Evolutionary conservation across 2,329 filamentous ascomycete species (phyloP).

Genomic region (Fusarium staphyleae): DNA sequence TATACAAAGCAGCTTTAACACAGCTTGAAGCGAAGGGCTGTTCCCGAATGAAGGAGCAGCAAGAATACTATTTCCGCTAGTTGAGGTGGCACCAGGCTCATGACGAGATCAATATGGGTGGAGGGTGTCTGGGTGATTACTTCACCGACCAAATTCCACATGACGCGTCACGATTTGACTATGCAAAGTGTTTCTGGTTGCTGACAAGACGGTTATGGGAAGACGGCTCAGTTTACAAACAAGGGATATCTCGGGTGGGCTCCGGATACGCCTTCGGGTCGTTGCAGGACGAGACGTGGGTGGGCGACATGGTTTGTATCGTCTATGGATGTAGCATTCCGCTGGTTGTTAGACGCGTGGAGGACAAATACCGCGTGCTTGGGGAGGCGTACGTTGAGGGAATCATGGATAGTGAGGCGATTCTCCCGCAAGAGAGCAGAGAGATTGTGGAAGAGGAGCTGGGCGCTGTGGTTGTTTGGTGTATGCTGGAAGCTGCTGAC

Average conservation of each 20-base stretch:
- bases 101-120: slow-evolving; percentile 6
- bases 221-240: slow-evolving; percentile 16
- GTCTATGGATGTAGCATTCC: slow-evolving; percentile 21
- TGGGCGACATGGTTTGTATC: slow-evolving; percentile 10
- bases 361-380: slow-evolving; percentile 7
- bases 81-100: slow-evolving; percentile 8
- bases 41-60: slow-evolving; percentile 15
- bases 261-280: slow-evolving; percentile 12
- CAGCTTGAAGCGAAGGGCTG: slow-evolving; percentile 7
- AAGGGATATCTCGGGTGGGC: slow-evolving; percentile 19
- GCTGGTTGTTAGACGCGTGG: slow-evolving; percentile 4
- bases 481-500: slow-evolving; percentile 14
- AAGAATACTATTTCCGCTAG: slow-evolving; percentile 18
- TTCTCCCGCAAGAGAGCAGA: slow-evolving; percentile 1
- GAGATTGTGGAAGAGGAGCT: slow-evolving; percentile 8
- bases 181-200: slow-evolving; percentile 14
- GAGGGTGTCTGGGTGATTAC: not conserved
- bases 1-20: slow-evolving; percentile 1
- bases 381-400: slow-evolving; percentile 24
- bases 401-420: slow-evolving; percentile 17
- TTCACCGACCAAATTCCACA: slow-evolving; percentile 13
- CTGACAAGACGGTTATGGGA: slow-evolving; percentile 11
- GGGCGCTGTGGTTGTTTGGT: too few species aligned
- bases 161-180: slow-evolving; percentile 14
- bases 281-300: slow-evolving; percentile 3